These are phyloP conservation scores for Cladosporium velox DNA, from an alignment of 2,329 filamentous ascomycete species.

Conservation along the genomic window DNA sequence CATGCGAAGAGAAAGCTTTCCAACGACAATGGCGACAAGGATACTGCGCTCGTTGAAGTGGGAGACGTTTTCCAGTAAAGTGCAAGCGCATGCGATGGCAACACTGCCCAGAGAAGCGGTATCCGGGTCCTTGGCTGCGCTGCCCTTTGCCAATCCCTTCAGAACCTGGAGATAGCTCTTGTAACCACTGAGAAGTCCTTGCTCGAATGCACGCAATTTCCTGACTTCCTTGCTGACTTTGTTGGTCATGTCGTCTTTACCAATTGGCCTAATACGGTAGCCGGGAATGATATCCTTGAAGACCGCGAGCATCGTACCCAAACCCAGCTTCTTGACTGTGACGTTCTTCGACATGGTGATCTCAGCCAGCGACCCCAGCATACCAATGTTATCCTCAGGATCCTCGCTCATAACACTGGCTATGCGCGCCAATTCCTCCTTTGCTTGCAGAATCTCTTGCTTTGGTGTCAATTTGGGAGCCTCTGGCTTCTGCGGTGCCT, in stretches of 20 bases:
- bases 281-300: conserved; percentile 97
- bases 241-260: conserved; percentile 71
- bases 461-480: conserved; percentile 64
- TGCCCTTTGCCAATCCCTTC: conserved; percentile 63
- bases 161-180: conserved; percentile 80
- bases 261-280: conserved; percentile 83
- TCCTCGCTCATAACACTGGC: conserved; percentile 83
- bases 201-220: conserved; percentile 79
- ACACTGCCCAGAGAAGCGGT: conserved; percentile 61
- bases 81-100: conserved; percentile 83
- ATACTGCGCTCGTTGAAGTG: conserved; percentile 97
- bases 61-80: conserved; percentile 75
- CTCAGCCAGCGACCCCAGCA: conserved; percentile 75
- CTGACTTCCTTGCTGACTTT: conserved; percentile 92
- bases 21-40: conserved; percentile 81
- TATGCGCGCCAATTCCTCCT: conserved; percentile 87
- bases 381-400: conserved; percentile 83
- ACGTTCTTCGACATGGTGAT: conserved; percentile 69
- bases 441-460: conserved; percentile 80
- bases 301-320: conserved; percentile 83
- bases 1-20: conserved; percentile 70
- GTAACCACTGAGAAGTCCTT: conserved; percentile 81
- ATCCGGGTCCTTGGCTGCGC: conserved; percentile 44
- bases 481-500: conserved; percentile 46
- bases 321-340: conserved; percentile 79